Evolutionary conservation across 352 stramenopile species (phyloP).

Genomic region (Pythium folliculosum): DNA sequence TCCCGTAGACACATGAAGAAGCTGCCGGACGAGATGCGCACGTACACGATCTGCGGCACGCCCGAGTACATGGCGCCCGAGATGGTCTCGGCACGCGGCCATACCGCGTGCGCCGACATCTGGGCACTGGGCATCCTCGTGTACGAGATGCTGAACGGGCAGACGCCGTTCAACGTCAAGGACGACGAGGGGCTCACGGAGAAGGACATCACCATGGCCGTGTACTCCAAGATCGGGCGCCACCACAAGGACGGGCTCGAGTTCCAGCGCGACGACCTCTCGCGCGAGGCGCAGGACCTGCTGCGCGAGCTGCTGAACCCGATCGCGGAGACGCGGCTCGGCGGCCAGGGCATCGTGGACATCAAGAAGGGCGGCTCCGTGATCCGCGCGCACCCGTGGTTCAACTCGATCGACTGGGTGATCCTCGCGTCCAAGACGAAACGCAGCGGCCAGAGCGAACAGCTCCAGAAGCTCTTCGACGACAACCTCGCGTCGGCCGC

Average conservation of each 20-base stretch:
- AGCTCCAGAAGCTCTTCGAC: constrained; percentile 59
- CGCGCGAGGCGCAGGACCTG: constrained; percentile 53
- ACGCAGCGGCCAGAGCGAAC: constrained; percentile 45
- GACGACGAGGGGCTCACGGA: constrained; percentile 65
- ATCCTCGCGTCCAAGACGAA: constrained; percentile 70
- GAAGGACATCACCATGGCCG: constrained; percentile 81
- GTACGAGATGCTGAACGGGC: constrained; percentile 85
- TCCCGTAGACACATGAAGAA: constrained; percentile 73
- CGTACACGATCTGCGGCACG: constrained; percentile 88
- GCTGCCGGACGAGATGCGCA: constrained; percentile 75
- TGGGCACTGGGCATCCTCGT: constrained; percentile 87
- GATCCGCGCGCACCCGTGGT: constrained; percentile 82
- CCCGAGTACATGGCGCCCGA: constrained; percentile 90
- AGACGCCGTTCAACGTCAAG: constrained; percentile 83
- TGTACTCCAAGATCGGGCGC: constrained; percentile 87
- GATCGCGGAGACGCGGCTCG: constrained; percentile 64
- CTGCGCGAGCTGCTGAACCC: constrained; percentile 73
- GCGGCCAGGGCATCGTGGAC: constrained; percentile 73
- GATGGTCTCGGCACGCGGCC: constrained; percentile 82
- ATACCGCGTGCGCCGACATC: constrained; percentile 79
- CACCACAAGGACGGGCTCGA: constrained; percentile 56
- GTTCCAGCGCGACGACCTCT: constrained; percentile 59
- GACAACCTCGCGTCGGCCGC: constrained; percentile 44
- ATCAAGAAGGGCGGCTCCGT: constrained; percentile 78
- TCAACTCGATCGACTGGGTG: constrained; percentile 77